phyloP scores from a whole-genome alignment of 768 basidiomycete species.

The Termitomyces sp. region DNA sequence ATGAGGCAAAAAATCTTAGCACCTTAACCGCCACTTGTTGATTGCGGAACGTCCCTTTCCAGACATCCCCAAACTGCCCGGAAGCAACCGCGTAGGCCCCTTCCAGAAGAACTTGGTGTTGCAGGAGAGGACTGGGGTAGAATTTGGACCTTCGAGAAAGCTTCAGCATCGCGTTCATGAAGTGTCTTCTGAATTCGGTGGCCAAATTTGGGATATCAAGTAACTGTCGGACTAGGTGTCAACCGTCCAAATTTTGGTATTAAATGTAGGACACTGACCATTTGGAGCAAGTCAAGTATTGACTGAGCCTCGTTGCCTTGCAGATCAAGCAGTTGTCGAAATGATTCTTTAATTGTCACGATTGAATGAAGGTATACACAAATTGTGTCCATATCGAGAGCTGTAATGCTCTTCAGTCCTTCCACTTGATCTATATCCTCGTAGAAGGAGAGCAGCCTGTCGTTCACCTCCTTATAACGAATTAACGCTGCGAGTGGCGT shows the following conservation, averaged over 20 bases:
- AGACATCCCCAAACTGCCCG: slow-evolving; percentile 30
- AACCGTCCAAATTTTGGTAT: background rate
- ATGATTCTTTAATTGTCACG: background rate
- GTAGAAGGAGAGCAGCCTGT: slow-evolving; percentile 7
- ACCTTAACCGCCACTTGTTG: slow-evolving; percentile 30
- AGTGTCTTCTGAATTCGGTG: slow-evolving; percentile 9
- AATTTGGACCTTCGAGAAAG: slow-evolving; percentile 26
- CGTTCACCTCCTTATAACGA: background rate
- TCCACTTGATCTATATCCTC: slow-evolving; percentile 2
- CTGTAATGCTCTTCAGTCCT: slow-evolving; percentile 2
- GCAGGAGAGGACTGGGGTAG: slow-evolving; percentile 24
- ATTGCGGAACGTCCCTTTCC: slow-evolving; percentile 22
- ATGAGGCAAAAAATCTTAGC: slow-evolving; percentile 18
- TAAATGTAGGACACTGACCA: background rate
- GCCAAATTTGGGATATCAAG: slow-evolving; percentile 11
- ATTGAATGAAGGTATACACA: slow-evolving; percentile 7
- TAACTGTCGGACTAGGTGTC: background rate
- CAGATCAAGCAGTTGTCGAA: slow-evolving; percentile 1
- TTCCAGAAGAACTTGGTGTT: slow-evolving; percentile 8
- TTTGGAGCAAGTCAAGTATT: slow-evolving; percentile 14
- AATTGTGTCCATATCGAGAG: slow-evolving; percentile 13
- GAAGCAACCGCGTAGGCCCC: slow-evolving; percentile 17
- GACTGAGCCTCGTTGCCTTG: slow-evolving; percentile 8
- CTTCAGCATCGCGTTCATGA: slow-evolving; percentile 15
- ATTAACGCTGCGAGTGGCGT: background rate